Percentiles rank a stretch among this genome's conserved stretches.
These are phyloP conservation scores for Gloeostereum incarnatum DNA, from an alignment of 768 basidiomycete species.

Conservation along the genomic window DNA sequence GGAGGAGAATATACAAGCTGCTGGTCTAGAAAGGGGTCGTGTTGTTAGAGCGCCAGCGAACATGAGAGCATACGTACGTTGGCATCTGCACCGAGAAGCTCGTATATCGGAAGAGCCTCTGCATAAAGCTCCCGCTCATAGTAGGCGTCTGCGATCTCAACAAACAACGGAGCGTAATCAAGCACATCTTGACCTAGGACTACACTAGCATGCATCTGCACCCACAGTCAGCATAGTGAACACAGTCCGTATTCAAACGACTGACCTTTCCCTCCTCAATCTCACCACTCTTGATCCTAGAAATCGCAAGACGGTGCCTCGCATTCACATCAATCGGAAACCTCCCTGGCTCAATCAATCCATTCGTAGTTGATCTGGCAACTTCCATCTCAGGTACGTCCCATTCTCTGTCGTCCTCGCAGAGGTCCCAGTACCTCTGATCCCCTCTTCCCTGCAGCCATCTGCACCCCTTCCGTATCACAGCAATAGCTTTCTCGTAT, in stretches of 20 bases:
- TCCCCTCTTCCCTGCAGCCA: conserved; percentile 85
- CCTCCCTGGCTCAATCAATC: conserved; percentile 39
- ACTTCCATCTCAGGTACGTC: conserved; percentile 33
- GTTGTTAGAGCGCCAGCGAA: neutral
- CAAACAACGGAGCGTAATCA: conserved; percentile 72
- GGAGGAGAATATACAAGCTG: conserved; percentile 58
- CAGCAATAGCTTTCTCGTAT: conserved; percentile 55
- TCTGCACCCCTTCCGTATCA: conserved; percentile 67
- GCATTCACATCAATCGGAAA: conserved; percentile 68
- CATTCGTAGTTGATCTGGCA: conserved; percentile 29
- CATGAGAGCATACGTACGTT: conserved; percentile 38
- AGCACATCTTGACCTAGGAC: conserved; percentile 64
- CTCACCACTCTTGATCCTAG: conserved; percentile 74
- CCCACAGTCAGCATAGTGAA: neutral
- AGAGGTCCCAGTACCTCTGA: conserved; percentile 72
- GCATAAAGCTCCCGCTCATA: conserved; percentile 68
- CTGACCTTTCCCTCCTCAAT: conserved; percentile 74
- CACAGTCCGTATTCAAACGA: conserved; percentile 4
- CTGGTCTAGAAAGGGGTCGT: conserved; percentile 45
- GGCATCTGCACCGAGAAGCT: conserved; percentile 64
- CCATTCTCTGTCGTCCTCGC: conserved; percentile 86
- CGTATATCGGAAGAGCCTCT: conserved; percentile 76
- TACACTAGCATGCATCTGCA: conserved; percentile 67
- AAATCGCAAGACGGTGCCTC: conserved; percentile 74
- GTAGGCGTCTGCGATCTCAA: conserved; percentile 80